These are phyloP conservation scores for Picochlorum sp. DNA, from an alignment of 139 green algal genomes.

Conservation along the genomic window DNA sequence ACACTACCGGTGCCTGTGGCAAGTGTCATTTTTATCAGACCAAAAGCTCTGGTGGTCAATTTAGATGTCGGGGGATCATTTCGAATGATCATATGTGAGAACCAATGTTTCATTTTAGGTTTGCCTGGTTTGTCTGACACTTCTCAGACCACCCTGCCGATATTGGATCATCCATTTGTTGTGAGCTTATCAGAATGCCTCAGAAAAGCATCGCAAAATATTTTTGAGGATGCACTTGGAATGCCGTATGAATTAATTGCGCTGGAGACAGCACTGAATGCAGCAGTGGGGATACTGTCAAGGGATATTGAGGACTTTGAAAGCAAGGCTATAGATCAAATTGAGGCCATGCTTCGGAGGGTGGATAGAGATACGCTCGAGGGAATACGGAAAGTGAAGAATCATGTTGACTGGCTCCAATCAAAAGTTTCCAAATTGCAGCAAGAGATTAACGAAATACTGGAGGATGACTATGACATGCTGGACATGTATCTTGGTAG, in stretches of 20 bases:
- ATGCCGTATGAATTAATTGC: conserved; percentile 33
- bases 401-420: background rate
- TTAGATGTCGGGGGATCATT: conserved; percentile 4
- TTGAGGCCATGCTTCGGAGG: conserved; percentile 13
- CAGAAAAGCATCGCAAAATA: background rate
- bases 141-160: conserved; percentile 1
- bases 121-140: conserved; percentile 1
- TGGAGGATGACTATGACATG: conserved; percentile 7
- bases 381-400: background rate
- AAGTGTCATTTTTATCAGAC: conserved; percentile 14
- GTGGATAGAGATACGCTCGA: background rate
- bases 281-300: conserved; percentile 1
- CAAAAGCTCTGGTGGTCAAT: conserved; percentile 1
- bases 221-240: background rate
- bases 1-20: conserved; percentile 12
- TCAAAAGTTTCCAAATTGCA: background rate
- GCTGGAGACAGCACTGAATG: conserved; percentile 18
- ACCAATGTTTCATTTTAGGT: conserved; percentile 19
- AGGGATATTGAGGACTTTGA: conserved; percentile 11
- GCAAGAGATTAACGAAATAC: background rate
- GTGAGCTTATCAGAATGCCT: conserved; percentile 17
- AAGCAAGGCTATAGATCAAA: background rate
- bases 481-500: conserved; percentile 1
- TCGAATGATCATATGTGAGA: conserved; percentile 12
- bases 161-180: conserved; percentile 14